Conservation (phyloP, 192 early-diverging fungal species). For the Coemansia guatemalensis region DNA sequence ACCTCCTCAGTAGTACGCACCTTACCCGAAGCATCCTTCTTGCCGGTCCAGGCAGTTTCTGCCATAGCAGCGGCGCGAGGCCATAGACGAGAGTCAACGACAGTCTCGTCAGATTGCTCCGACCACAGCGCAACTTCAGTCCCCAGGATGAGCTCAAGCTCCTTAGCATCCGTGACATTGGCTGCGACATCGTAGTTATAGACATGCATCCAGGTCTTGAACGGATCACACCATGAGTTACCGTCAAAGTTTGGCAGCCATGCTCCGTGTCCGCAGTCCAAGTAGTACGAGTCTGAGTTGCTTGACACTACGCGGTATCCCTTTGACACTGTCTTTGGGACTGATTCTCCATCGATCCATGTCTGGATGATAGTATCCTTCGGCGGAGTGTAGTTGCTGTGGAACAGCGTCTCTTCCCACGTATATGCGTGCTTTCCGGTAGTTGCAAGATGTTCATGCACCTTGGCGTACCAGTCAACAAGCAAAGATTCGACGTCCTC, state of each 20-base stretch:
- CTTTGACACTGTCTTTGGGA: slow-evolving; percentile 52
- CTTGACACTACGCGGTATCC: slow-evolving; percentile 65
- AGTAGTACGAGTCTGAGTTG: slow-evolving; percentile 62
- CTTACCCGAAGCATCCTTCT: slow-evolving; percentile 54
- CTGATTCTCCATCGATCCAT: slow-evolving; percentile 62
- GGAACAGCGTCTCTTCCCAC: slow-evolving; percentile 77
- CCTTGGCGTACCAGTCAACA: slow-evolving; percentile 55
- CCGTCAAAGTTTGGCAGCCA: slow-evolving; percentile 69
- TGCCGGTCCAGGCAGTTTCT: slow-evolving; percentile 72
- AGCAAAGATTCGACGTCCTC: slow-evolving; percentile 32
- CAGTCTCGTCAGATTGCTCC: slow-evolving; percentile 62
- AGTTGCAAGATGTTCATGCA: slow-evolving; percentile 56
- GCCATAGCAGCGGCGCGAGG: slow-evolving; percentile 68
- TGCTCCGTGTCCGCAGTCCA: slow-evolving; percentile 75
- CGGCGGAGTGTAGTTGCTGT: slow-evolving; percentile 52
- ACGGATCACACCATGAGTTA: slow-evolving; percentile 74
- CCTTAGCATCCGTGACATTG: slow-evolving; percentile 53
- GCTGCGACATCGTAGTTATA: slow-evolving; percentile 63
- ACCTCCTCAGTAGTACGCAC: slow-evolving; percentile 61
- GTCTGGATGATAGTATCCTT: slow-evolving; percentile 67
- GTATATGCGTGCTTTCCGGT: slow-evolving; percentile 63
- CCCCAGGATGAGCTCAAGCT: slow-evolving; percentile 62
- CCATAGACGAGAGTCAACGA: slow-evolving; percentile 66
- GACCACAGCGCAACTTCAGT: slow-evolving; percentile 69
- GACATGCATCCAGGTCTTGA: slow-evolving; percentile 72